These are phyloP conservation scores for Meira miltonrushii DNA, from an alignment of 1,284 basidiomycete genomes.

Conservation along the genomic window DNA sequence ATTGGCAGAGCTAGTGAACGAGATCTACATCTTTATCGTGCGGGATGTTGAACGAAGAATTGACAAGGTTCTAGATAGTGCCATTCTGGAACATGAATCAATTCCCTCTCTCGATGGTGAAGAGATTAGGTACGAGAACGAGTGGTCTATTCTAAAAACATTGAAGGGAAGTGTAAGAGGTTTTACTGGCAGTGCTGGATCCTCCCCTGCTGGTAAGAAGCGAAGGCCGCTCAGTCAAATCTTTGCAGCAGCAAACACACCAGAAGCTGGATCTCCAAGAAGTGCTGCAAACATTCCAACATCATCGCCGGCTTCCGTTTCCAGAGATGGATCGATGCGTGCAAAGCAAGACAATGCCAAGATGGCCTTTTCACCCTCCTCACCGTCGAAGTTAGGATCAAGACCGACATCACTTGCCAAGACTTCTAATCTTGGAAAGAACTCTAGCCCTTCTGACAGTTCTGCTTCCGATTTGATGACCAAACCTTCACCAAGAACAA, in stretches of 20 bases:
- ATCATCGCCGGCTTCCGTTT: background rate
- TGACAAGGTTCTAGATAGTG: conserved; percentile 75
- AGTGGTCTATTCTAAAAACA: conserved; percentile 62
- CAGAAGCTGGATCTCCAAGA: conserved; percentile 2
- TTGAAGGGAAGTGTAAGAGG: conserved; percentile 41
- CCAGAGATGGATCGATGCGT: no score
- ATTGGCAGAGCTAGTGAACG: conserved; percentile 67
- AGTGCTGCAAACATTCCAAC: background rate
- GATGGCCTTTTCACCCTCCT: background rate
- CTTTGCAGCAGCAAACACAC: conserved; percentile 17
- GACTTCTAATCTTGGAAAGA: background rate
- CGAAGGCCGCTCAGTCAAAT: conserved; percentile 31
- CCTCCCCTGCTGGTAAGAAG: background rate
- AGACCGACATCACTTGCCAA: background rate
- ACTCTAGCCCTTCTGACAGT: conserved; percentile 4
- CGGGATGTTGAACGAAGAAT: conserved; percentile 83
- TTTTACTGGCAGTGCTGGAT: background rate
- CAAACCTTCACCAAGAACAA: conserved; percentile 58
- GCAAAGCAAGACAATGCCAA: background rate
- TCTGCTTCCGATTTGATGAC: conserved; percentile 26
- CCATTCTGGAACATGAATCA: conserved; percentile 77
- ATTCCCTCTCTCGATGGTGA: conserved; percentile 64
- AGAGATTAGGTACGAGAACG: conserved; percentile 84
- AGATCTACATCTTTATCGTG: conserved; percentile 89
- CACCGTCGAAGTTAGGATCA: background rate